Evolutionary conservation across 208 protist species (phyloP).

Genomic region (Naegleria lovaniensis): DNA sequence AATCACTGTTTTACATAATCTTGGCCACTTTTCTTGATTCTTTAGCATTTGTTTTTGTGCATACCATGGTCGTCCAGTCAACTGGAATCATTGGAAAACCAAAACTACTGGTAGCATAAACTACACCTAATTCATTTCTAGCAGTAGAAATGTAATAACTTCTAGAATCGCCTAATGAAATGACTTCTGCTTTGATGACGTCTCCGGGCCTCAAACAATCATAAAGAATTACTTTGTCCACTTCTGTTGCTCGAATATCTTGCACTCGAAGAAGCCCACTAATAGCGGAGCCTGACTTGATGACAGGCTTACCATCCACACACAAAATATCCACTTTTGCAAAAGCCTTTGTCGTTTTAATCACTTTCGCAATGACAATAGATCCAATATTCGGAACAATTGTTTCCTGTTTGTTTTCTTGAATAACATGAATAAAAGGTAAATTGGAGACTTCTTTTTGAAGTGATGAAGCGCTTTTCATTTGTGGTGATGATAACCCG

Average conservation of each 20-base stretch:
- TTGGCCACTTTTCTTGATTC: conserved; percentile 63
- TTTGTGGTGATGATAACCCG: not conserved
- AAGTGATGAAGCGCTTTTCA: not conserved
- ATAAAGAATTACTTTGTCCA: conserved; percentile 66
- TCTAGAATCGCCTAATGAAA: conserved; percentile 57
- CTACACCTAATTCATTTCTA: conserved; percentile 62
- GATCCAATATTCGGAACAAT: conserved; percentile 11
- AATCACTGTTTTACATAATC: not conserved
- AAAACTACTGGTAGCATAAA: conserved; percentile 52
- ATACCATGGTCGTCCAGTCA: conserved; percentile 59
- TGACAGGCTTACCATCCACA: conserved; percentile 43
- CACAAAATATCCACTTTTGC: conserved; percentile 47
- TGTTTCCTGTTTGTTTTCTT: not conserved
- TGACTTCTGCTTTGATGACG: conserved; percentile 15
- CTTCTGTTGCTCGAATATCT: conserved; percentile 57
- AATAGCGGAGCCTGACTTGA: conserved; percentile 46
- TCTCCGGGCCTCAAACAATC: conserved; percentile 65
- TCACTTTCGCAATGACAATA: not conserved
- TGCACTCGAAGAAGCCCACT: conserved; percentile 40
- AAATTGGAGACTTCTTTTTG: not conserved
- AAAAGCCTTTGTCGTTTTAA: conserved; percentile 10
- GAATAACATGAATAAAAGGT: not conserved
- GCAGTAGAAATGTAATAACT: conserved; percentile 65
- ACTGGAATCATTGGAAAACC: conserved; percentile 56
- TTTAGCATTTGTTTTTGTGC: conserved; percentile 54